phyloP scores from a whole-genome alignment of 1,284 basidiomycete genomes.

The Cryptococcus sp. region DNA sequence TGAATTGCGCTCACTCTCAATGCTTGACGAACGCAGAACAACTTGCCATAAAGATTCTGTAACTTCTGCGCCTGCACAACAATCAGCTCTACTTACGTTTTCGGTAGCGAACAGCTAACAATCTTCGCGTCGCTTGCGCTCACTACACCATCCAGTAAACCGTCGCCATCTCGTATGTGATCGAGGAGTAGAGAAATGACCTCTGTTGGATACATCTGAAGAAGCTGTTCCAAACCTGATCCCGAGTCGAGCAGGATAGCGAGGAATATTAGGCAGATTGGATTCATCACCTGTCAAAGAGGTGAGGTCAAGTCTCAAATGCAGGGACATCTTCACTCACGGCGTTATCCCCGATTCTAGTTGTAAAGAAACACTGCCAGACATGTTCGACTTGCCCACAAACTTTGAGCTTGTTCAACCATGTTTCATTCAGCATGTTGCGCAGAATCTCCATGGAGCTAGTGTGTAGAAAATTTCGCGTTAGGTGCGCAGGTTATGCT shows the following conservation, averaged over 20 bases:
- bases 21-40: constrained; percentile 8
- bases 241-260: constrained; percentile 18
- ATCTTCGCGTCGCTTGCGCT: no score
- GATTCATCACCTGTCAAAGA: constrained; percentile 24
- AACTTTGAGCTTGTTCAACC: constrained; percentile 40
- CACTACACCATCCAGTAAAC: constrained; percentile 23
- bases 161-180: constrained; percentile 12
- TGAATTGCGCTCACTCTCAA: not conserved
- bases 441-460: constrained; percentile 45
- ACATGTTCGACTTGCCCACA: constrained; percentile 45
- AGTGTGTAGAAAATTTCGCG: not conserved
- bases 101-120: no score
- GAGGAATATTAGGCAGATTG: constrained; percentile 33
- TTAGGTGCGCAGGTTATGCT: not conserved
- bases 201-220: constrained; percentile 15
- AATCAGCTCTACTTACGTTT: no score
- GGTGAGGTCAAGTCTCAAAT: not conserved
- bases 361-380: constrained; percentile 24
- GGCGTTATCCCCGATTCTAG: constrained; percentile 26
- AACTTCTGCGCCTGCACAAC: constrained; percentile 20
- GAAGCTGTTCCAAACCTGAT: constrained; percentile 20
- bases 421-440: constrained; percentile 40
- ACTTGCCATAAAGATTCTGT: constrained; percentile 8
- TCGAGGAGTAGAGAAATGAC: constrained; percentile 11
- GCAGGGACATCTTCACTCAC: constrained; percentile 12